Conservation (phyloP, 2,329 filamentous ascomycete genomes). For the Neopestalotiopsis sp. region DNA sequence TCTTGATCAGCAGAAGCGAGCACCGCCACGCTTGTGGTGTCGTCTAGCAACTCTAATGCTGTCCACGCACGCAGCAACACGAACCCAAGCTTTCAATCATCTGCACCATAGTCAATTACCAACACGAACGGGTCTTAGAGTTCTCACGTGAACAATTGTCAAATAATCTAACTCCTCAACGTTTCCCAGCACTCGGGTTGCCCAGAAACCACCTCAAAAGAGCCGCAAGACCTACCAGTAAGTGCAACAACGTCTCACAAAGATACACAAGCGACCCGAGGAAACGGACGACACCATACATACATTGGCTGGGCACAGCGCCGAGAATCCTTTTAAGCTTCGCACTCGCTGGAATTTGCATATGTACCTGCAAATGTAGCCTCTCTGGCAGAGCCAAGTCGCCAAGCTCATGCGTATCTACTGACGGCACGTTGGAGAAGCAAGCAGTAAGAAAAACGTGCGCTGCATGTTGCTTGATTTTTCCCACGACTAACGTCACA, state of each 20-base stretch:
- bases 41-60: neutral
- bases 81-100: neutral
- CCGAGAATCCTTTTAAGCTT: neutral
- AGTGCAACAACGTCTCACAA: neutral
- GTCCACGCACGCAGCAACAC: neutral
- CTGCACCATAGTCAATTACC: neutral
- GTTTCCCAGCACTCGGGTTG: neutral
- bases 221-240: neutral
- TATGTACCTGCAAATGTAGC: neutral
- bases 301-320: neutral
- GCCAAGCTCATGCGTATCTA: neutral
- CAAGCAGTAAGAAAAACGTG: neutral
- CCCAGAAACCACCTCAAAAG: neutral
- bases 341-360: neutral
- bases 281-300: neutral
- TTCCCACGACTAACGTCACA: constrained; percentile 2
- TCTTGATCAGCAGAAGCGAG: constrained; percentile 1
- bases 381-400: neutral
- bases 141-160: neutral
- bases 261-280: neutral
- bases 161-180: neutral
- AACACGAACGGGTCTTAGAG: neutral
- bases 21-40: neutral
- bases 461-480: neutral
- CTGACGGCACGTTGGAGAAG: neutral